A percentile compares a stretch with the other conserved stretches of the same genome.
These are phyloP conservation scores for Ogataea philodendri DNA, from an alignment of 805 yeast species.

Conservation along the genomic window DNA sequence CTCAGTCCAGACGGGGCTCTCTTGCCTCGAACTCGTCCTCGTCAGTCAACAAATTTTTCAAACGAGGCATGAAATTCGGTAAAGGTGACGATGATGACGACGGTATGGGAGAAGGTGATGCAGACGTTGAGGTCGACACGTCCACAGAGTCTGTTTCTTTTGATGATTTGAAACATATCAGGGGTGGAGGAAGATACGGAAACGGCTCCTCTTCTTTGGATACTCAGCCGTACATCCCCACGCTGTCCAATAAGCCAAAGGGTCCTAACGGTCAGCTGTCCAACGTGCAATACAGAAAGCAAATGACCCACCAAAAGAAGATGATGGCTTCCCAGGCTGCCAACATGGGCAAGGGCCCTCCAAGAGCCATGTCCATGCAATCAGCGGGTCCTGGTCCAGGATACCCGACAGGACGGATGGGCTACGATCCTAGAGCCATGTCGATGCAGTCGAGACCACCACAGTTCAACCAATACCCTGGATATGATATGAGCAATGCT, in stretches of 20 bases:
- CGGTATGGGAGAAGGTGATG: slow-evolving; percentile 33
- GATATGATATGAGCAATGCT: slow-evolving; percentile 8
- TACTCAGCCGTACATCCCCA: slow-evolving; percentile 75
- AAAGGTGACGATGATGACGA: slow-evolving; percentile 27
- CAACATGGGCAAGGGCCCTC: slow-evolving; percentile 29
- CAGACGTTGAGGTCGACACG: slow-evolving; percentile 32
- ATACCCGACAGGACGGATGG: too few relatives aligned
- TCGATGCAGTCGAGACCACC: slow-evolving; percentile 37
- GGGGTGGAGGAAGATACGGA: slow-evolving; percentile 66
- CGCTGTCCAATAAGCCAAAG: slow-evolving; percentile 41
- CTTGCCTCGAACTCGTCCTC: slow-evolving; percentile 30
- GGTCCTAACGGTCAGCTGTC: slow-evolving; percentile 36
- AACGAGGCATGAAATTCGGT: slow-evolving; percentile 35
- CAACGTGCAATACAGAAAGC: slow-evolving; percentile 66
- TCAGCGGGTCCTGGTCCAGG: slow-evolving; percentile 17
- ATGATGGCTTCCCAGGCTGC: slow-evolving; percentile 38
- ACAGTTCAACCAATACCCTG: slow-evolving; percentile 12
- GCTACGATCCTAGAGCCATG: slow-evolving; percentile 44
- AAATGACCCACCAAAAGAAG: slow-evolving; percentile 66
- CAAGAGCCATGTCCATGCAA: slow-evolving; percentile 35
- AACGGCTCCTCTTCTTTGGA: slow-evolving; percentile 43
- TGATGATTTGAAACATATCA: slow-evolving; percentile 59
- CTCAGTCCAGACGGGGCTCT: slow-evolving; percentile 26
- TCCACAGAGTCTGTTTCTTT: slow-evolving; percentile 47
- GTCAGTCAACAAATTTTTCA: slow-evolving; percentile 41